Percentiles rank a stretch among this genome's conserved stretches.
Evolutionary conservation across 768 basidiomycete genomes (phyloP).

Genomic region (Tulasnella sp.): DNA sequence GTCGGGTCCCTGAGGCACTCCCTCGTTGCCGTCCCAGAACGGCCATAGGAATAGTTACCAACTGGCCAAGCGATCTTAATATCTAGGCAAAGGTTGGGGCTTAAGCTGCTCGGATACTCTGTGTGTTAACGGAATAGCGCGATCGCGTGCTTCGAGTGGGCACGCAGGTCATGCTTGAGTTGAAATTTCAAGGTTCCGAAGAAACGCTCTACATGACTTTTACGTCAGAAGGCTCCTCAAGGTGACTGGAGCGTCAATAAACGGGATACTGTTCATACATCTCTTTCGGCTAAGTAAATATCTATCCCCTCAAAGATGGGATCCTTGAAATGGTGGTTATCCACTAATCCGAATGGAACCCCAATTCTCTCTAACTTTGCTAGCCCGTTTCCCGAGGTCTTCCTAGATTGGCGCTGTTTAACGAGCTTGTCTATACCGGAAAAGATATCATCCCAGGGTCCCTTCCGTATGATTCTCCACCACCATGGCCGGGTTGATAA

Average conservation of each 20-base stretch:
- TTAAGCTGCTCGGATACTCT: too few relatives aligned
- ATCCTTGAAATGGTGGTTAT: neutral
- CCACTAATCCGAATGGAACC: neutral
- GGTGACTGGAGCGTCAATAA: neutral
- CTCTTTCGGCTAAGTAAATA: neutral
- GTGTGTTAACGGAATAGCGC: too few relatives aligned
- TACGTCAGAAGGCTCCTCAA: neutral
- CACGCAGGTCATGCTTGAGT: too few relatives aligned
- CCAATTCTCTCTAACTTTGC: neutral
- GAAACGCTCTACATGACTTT: too few relatives aligned
- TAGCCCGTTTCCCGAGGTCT: neutral
- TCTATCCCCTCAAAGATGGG: neutral
- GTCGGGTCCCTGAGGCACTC: too few relatives aligned
- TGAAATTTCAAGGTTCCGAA: too few relatives aligned
- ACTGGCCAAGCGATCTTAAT: too few relatives aligned
- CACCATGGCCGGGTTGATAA: neutral
- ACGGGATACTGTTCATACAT: neutral
- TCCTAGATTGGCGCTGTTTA: neutral
- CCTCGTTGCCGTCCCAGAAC: too few relatives aligned
- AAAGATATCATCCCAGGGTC: neutral
- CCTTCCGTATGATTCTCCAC: neutral
- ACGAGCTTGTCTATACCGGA: neutral
- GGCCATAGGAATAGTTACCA: too few relatives aligned
- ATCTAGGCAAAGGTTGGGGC: too few relatives aligned
- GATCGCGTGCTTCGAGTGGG: too few relatives aligned